Evolutionary conservation across 495 filamentous ascomycete species (phyloP).

Genomic region (Terfezia claveryi): DNA sequence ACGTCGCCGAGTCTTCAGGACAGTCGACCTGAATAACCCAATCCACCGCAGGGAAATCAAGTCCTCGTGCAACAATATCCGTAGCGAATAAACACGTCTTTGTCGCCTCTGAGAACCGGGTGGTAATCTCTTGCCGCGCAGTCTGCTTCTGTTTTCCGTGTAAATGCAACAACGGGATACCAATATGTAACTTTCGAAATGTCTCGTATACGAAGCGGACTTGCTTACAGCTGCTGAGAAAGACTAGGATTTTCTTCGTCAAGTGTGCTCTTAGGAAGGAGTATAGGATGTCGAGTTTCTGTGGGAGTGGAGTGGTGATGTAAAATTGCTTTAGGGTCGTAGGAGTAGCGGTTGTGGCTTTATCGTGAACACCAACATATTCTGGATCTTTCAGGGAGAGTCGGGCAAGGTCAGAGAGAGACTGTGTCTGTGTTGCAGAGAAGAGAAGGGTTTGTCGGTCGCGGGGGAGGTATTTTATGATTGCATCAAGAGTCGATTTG

Average conservation of each 20-base stretch:
- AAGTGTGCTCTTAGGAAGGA: conserved; percentile 76
- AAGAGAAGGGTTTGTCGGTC: conserved; percentile 82
- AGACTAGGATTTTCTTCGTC: conserved; percentile 81
- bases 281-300: conserved; percentile 81
- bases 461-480: conserved; percentile 75
- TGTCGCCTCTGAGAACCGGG: conserved; percentile 53
- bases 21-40: conserved; percentile 94
- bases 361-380: conserved; percentile 83
- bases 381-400: conserved; percentile 76
- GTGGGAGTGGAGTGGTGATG: conserved; percentile 53
- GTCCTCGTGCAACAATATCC: conserved; percentile 75
- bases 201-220: conserved; percentile 88
- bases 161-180: conserved; percentile 83
- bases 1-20: conserved; percentile 89
- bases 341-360: conserved; percentile 61
- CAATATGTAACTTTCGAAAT: conserved; percentile 82
- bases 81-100: conserved; percentile 80
- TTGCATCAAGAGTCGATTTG: conserved; percentile 72
- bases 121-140: conserved; percentile 65
- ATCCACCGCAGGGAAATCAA: conserved; percentile 92
- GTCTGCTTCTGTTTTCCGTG: conserved; percentile 87
- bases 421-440: conserved; percentile 88
- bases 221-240: conserved; percentile 84
- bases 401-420: conserved; percentile 74
- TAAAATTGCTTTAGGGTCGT: conserved; percentile 75